phyloP scores from a whole-genome alignment of 176 grass and related monocot species.

The Miscanthus lutarioriparius region DNA sequence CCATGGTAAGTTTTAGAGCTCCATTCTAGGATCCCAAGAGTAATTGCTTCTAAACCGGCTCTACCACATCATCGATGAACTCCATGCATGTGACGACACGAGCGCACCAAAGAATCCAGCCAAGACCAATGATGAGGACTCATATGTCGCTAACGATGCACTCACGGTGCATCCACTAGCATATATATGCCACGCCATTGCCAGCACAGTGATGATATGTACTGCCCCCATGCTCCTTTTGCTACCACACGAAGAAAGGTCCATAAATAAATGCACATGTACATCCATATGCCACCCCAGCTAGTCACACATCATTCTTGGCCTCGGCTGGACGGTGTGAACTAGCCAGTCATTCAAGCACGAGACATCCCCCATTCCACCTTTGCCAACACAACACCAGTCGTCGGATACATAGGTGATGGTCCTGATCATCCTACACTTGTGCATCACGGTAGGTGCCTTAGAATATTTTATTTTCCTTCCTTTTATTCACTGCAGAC shows the following conservation, averaged over 20 bases:
- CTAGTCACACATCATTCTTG: neutral
- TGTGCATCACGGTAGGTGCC: neutral
- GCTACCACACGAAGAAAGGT: neutral
- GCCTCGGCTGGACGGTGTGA: neutral
- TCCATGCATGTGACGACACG: neutral
- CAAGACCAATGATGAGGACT: neutral
- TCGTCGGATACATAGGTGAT: neutral
- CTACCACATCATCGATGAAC: neutral
- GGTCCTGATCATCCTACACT: neutral
- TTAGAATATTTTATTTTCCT: neutral
- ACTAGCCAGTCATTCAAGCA: neutral
- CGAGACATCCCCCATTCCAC: neutral
- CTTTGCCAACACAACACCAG: neutral
- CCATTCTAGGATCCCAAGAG: neutral
- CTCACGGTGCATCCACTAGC: neutral
- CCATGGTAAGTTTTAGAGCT: neutral
- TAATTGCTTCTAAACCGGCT: neutral
- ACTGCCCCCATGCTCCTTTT: neutral
- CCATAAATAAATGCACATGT: neutral
- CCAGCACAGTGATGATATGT: neutral
- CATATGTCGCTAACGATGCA: neutral
- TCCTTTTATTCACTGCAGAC: neutral
- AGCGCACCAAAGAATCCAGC: neutral
- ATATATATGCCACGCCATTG: slow-evolving; percentile 4
- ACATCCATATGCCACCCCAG: neutral